Evolutionary conservation across 2,329 filamentous ascomycete species (phyloP).

Genomic region (Xenosphaeropsis pyriputrescens): DNA sequence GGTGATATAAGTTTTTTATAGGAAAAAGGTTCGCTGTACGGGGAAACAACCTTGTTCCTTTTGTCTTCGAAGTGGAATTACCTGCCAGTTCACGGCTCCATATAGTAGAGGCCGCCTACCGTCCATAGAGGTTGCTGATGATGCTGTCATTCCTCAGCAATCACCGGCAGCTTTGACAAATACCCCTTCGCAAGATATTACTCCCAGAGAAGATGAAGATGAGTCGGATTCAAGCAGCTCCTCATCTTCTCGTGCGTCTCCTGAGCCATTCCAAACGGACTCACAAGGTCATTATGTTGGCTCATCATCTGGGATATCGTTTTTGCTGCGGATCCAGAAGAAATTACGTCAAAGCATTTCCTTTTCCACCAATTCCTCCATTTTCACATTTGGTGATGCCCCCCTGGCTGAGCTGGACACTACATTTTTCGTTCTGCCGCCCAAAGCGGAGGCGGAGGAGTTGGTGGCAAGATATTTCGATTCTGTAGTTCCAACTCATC

Average conservation of each 20-base stretch:
- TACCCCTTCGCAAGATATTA: no score
- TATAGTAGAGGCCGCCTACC: constrained; percentile 31
- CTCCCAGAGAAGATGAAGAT: no score
- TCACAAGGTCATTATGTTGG: constrained; percentile 31
- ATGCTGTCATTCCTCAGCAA: no score
- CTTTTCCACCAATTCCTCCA: constrained; percentile 24
- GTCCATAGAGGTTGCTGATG: constrained; percentile 14
- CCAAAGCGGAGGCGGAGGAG: constrained; percentile 11
- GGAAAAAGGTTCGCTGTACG: constrained; percentile 24
- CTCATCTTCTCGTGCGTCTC: constrained; percentile 21
- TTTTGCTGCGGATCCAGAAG: constrained; percentile 33
- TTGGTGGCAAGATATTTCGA: constrained; percentile 25
- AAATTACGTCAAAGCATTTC: constrained; percentile 25
- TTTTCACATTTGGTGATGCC: constrained; percentile 34
- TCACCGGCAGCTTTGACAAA: no score
- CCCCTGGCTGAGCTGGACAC: constrained; percentile 28
- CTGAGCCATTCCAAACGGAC: constrained; percentile 29
- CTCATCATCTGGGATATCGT: constrained; percentile 30
- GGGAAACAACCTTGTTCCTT: constrained; percentile 23
- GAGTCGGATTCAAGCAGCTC: no score
- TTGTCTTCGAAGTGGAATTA: constrained; percentile 16
- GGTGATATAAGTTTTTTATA: constrained; percentile 5
- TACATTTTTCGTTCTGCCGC: constrained; percentile 25
- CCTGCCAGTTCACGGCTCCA: constrained; percentile 32
- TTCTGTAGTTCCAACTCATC: constrained; percentile 25